Evolutionary conservation across 768 basidiomycete species (phyloP).

Genomic region (Epithele typhae): DNA sequence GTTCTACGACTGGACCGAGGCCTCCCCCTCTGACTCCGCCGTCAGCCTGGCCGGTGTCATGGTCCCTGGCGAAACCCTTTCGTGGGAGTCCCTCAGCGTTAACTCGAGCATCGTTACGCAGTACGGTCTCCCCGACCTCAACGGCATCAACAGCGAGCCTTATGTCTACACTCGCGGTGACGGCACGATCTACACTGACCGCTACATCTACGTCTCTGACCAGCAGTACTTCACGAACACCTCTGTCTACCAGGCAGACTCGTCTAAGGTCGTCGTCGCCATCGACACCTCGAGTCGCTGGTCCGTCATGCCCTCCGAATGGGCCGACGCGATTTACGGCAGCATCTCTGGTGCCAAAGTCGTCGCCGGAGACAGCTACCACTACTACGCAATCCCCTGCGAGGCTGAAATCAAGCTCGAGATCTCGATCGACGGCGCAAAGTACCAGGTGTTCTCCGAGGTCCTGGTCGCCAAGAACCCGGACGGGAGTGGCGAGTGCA

Average conservation of each 20-base stretch:
- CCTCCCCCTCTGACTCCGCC: background rate
- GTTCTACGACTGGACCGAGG: constrained; percentile 8
- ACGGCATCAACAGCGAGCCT: constrained; percentile 6
- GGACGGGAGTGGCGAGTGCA: constrained; percentile 15
- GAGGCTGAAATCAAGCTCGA: constrained; percentile 5
- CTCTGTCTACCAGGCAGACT: constrained; percentile 1
- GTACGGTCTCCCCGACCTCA: constrained; percentile 9
- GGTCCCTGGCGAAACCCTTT: constrained; percentile 1
- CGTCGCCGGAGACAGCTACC: constrained; percentile 4
- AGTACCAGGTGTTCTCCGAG: constrained; percentile 6
- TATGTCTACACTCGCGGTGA: constrained; percentile 3
- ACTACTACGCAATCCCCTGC: constrained; percentile 12
- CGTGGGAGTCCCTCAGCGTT: constrained; percentile 9
- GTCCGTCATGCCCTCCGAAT: constrained; percentile 4
- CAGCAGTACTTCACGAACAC: background rate
- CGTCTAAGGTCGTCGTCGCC: constrained; percentile 3
- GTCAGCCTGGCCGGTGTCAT: constrained; percentile 10
- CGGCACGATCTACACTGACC: constrained; percentile 11
- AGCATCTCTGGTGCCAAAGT: constrained; percentile 6
- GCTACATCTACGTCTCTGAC: constrained; percentile 5
- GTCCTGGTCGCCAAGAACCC: constrained; percentile 12
- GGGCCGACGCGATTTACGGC: constrained; percentile 8
- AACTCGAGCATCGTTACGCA: background rate
- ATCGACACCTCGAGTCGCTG: constrained; percentile 1
- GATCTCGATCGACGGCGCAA: constrained; percentile 8